Evolutionary conservation across 1,139 yeast genomes (phyloP), one percentile per base, ranked within the genome.

Genomic region (Casaregolazyma suthepensis): DNA sequence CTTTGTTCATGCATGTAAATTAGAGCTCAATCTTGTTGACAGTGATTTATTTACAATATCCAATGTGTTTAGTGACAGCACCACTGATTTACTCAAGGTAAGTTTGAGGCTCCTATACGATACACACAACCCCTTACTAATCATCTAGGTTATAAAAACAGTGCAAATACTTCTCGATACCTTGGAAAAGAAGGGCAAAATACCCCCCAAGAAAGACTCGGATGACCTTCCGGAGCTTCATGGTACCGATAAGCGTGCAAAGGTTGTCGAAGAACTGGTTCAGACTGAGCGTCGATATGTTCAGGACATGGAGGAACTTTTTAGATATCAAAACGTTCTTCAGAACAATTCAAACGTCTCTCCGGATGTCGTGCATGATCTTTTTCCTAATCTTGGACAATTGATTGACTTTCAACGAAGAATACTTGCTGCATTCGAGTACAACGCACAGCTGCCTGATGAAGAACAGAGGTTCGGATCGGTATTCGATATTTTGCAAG

Each of bases 251-350:
- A 59, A 58, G 48, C 76, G 89, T 50, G 83, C 88, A 18, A 88
- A 87, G 65, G 93, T 91, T 50, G 83, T 91, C 52, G 82, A 80
- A 61, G 99, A 93, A 70, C 75, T 93, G 46, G 78, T 94, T 38
- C 87, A 85, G 62, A 89, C 96, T 1, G 99, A 93, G 70, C 77
- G 98, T 60, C 90, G 88, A 68, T 93, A 85, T 67, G 96, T 93
- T 19, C 89, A 86, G 67, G 98, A 93, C 68, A 74, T 93, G 61
- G 97, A 91, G 68, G 77, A 82, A 13, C 71, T 93, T 63, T 76
- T 79, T 50, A 72, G 71, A 46, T 94, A 89, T 70, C 85, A 84
- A 66, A 75, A 78, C 53, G 94, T 87, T 61, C 73, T 93, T 45
- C 73, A 79, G 52, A 75, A 76, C 19, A 79, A 83, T 12, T 93